Base-by-base conservation (phyloP, 73 alveolate species). In the Paramecium caudatum region DNA sequence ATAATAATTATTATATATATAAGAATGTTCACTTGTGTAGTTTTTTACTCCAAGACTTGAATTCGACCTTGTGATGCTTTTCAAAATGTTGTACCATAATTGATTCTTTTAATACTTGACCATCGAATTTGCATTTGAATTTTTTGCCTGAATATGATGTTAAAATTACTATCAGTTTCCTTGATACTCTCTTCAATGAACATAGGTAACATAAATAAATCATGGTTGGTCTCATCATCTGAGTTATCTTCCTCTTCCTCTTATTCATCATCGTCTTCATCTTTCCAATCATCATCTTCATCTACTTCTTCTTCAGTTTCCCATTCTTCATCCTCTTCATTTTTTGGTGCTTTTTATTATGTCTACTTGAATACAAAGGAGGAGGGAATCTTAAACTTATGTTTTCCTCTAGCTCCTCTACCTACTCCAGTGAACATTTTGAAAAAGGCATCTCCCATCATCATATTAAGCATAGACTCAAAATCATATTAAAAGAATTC, bases 281-380 rank as follows among this genome's bases (percentile, higher is more conserved):
- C 88, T 13, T 74, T 37, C 68, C 47, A 74, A 30, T 37, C 43
- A 30, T 74, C 88, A 74, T 39, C 65, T 27, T 74, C 88, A 39
- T 45, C 68, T 21, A 74, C 69, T 41, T 74, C 88, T 74, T 74
- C 88, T 45, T 74, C 88, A 41, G 88, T 74, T 21, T 74, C 88
- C 88, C 88, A 74, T 37, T 74, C 88, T 8, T 74, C 88, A 9
- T 74, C 88, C 32, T 43, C 88, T 19, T 65, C 83, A 32, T 30
- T 36, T 65, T 65, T 65, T 65, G 10, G 3, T 32, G 62, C 25
- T 45, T 74, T 43, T 47, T 74, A 15, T 74, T 74, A 21, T 16
- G 69, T 45, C n/a, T 74, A 41, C 43, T 39, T 74, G 32, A 74
- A 74, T 21, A 74, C 17, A 65, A 65, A 65, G 4, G 8, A 33